phyloP scores from a whole-genome alignment of 371 early-diverging fungal species.

The Rhizomucor pusillus region DNA sequence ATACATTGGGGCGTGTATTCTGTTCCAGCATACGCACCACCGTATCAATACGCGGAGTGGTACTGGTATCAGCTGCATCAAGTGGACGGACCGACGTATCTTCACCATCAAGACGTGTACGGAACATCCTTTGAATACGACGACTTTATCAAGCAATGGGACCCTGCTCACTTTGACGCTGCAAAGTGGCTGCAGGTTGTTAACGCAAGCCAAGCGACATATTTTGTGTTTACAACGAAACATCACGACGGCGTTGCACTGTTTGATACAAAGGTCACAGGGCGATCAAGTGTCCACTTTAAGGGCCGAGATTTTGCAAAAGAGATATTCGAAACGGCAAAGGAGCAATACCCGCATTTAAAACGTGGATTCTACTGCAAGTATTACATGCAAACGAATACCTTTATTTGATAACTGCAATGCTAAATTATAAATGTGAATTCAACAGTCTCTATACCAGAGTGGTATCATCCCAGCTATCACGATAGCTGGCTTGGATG shows the following conservation, averaged over 20 bases:
- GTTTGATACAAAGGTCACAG: conserved; percentile 29
- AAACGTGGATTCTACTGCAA: conserved; percentile 39
- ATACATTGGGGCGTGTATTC: conserved; percentile 37
- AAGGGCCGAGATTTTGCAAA: conserved; percentile 29
- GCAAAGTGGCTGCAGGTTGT: conserved; percentile 26
- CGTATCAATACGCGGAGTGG: conserved; percentile 32
- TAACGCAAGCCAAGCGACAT: conserved; percentile 20
- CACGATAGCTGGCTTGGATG: conserved; percentile 21
- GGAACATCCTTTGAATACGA: conserved; percentile 31
- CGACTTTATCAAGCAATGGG: conserved; percentile 23
- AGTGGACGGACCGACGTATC: conserved; percentile 14
- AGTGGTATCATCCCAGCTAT: conserved; percentile 41
- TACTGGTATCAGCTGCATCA: conserved; percentile 32
- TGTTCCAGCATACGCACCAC: conserved; percentile 33
- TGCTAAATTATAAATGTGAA: neutral
- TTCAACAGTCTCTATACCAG: conserved; percentile 34
- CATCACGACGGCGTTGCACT: conserved; percentile 42
- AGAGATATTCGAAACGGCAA: conserved; percentile 21
- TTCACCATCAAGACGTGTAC: conserved; percentile 13
- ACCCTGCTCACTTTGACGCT: conserved; percentile 22
- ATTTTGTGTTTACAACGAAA: conserved; percentile 39
- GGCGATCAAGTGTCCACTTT: conserved; percentile 21
- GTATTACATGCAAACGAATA: neutral
- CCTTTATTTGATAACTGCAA: neutral
- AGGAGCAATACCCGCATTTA: conserved; percentile 25